Conservation (phyloP, 2,329 filamentous ascomycete species). For the Aspergillus sp. region DNA sequence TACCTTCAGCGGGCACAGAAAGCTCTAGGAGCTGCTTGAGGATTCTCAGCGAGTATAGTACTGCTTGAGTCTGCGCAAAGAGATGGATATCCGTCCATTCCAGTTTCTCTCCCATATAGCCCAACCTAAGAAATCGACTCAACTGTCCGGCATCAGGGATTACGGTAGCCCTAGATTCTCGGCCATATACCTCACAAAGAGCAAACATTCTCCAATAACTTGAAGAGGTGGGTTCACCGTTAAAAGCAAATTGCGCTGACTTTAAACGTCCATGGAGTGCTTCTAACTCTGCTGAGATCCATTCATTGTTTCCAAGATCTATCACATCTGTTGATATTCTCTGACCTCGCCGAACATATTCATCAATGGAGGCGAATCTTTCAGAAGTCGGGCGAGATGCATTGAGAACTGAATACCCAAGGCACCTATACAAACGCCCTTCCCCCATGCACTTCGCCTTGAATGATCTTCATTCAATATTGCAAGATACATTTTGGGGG, state of each 20-base stretch:
- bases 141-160: slow-evolving; percentile 15
- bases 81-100: slow-evolving; percentile 61
- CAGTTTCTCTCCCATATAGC: slow-evolving; percentile 26
- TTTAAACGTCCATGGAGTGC: slow-evolving; percentile 18
- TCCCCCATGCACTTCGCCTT: slow-evolving; percentile 55
- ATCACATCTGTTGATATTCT: slow-evolving; percentile 28
- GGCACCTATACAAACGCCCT: slow-evolving; percentile 45
- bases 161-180: slow-evolving; percentile 6
- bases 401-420: slow-evolving; percentile 54
- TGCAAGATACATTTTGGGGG: slow-evolving; percentile 58
- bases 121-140: slow-evolving; percentile 23
- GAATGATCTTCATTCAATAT: slow-evolving; percentile 55
- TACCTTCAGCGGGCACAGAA: slow-evolving; percentile 22
- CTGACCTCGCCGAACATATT: slow-evolving; percentile 32
- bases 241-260: slow-evolving; percentile 11
- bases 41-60: slow-evolving; percentile 60
- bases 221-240: slow-evolving; percentile 4
- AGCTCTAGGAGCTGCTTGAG: slow-evolving; percentile 46
- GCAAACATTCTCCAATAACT: slow-evolving; percentile 32
- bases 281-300: slow-evolving; percentile 11
- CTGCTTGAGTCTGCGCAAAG: slow-evolving; percentile 55
- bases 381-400: slow-evolving; percentile 21
- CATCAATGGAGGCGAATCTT: slow-evolving; percentile 18
- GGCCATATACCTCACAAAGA: slow-evolving; percentile 24
- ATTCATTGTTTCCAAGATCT: slow-evolving; percentile 15